These are phyloP conservation scores for Blastocystis sp. DNA, from an alignment of 352 stramenopile species.

Conservation along the genomic window DNA sequence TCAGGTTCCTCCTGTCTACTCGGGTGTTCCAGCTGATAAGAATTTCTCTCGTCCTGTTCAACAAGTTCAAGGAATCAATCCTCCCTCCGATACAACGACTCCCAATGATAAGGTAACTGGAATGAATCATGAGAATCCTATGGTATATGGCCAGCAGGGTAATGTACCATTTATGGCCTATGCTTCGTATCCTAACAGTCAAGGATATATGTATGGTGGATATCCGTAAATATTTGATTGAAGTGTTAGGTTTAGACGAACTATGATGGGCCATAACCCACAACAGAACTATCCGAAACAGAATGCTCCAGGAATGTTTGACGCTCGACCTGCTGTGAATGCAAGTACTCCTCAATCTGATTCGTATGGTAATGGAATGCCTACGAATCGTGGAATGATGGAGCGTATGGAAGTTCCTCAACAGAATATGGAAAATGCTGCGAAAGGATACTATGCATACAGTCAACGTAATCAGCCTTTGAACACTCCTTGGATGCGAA, in stretches of 20 bases:
- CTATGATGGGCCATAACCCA: background rate
- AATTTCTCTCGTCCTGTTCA: conserved; percentile 1
- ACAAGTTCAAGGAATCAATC: background rate
- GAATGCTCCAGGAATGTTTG: background rate
- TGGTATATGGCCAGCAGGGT: conserved; percentile 40
- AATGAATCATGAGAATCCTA: conserved; percentile 11
- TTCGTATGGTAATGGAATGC: background rate
- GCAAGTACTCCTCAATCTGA: background rate
- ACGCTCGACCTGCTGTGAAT: background rate
- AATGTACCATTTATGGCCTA: conserved; percentile 34
- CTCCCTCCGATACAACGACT: background rate
- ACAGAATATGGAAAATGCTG: background rate
- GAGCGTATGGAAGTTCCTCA: conserved; percentile 15
- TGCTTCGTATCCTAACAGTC: conserved; percentile 16
- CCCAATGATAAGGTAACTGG: conserved; percentile 3
- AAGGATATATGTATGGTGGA: conserved; percentile 34
- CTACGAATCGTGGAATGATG: conserved; percentile 44
- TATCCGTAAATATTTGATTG: background rate
- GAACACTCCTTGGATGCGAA: background rate
- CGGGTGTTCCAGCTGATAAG: background rate
- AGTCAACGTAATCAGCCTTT: background rate
- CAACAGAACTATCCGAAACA: conserved; percentile 1
- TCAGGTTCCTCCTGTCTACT: background rate
- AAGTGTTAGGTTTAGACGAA: background rate
- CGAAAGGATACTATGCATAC: background rate